Evolutionary conservation across 371 early-diverging fungal genomes (phyloP), one percentile per base, ranked within the genome.

Genomic region (Blyttiomyces sp.): DNA sequence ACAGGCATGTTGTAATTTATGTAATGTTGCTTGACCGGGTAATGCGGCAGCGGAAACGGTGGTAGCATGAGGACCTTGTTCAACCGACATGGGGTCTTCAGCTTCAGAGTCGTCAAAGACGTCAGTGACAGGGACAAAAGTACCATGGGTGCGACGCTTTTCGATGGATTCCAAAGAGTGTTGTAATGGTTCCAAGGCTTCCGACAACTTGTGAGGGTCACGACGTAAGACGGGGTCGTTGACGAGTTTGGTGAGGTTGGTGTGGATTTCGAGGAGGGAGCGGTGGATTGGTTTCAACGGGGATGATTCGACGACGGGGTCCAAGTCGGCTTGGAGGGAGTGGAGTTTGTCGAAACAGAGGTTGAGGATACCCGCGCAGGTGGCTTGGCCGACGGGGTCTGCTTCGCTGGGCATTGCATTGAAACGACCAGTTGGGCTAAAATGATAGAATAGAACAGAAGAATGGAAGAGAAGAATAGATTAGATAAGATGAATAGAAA

Each of bases 1-100:
- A 43, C 51, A 49, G 34, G 54, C 44, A 23, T 54, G 50, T 13
- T 62, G 61, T 7, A 67, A 33, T 23, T 52, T 56, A 55, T 67
- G 68, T 31, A 67, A 26, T 3, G 52, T 27, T 1, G 62, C 63
- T 45, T 67, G 68, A 21, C 68, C 68, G 1, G 63, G 54, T 1
- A 63, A 49, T 42, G 58, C 54, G 26, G 63, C 54, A 30, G 68
- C 63, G 17, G 57, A 35, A n/a, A n/a, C n/a, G n/a, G n/a, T n/a
- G n/a, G n/a, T n/a, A n/a, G n/a, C n/a, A n/a, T 9, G 9, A 9
- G 3, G 43, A 21, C 11, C 11, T n/a, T n/a, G n/a, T n/a, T n/a
- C 13, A 16, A 45, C 34, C 23, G 48, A 35, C 27, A 24, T 19
- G 19, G 35, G 4, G 58, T 48, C 58, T 4, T 32, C 49, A n/a